Base-by-base conservation (phyloP, 2,329 filamentous ascomycete species). In the Amauroascus niger region DNA sequence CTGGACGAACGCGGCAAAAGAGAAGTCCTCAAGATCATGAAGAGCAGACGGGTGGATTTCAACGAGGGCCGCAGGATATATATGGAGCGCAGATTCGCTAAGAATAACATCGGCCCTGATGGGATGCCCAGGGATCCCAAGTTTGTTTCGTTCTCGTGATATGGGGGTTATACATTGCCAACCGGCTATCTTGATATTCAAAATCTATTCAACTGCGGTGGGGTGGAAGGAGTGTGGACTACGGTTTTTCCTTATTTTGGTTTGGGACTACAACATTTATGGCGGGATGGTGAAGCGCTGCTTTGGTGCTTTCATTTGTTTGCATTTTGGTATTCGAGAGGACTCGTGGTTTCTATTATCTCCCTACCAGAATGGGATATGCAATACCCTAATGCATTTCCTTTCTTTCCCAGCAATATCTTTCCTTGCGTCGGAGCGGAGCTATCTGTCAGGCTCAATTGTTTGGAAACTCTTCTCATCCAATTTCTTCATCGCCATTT, bases 1-100 rank as follows among this genome's bases (percentile, higher is more conserved):
- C 76, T 98, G 16, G 90, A 97, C 66, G 82, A 86, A 60, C 75
- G 74, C 46, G 86, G 81, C 54, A 97, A 97, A 76, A 73, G 77
- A 37, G 88, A 95, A 69, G 83, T 98, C 40, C 79, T 89, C 63
- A 80, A 79, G 62, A 90, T 98, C 62, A 98, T 98, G 93, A 91
- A 88, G 79, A 83, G 79, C 67, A 79, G 83, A 59, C 79, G 83
- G 55, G 80, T 97, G 59, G 80, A 78, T 57, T 98, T 98, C 67
- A 91, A 98, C 71, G 88, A 96, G 73, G 93, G 91, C 37, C 79
- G 93, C 62, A 79, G 87, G 63, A 78, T 88, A 44, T 94, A 87
- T 67, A 93, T 89, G 72, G 86, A 96, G 73, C 82, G 86, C 63
- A 77, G 83, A 55, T 95, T 98, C 72, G 82, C 82, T 67, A 88